Evolutionary conservation across 1,139 yeast species (phyloP).

Genomic region (Lodderomyces theae): DNA sequence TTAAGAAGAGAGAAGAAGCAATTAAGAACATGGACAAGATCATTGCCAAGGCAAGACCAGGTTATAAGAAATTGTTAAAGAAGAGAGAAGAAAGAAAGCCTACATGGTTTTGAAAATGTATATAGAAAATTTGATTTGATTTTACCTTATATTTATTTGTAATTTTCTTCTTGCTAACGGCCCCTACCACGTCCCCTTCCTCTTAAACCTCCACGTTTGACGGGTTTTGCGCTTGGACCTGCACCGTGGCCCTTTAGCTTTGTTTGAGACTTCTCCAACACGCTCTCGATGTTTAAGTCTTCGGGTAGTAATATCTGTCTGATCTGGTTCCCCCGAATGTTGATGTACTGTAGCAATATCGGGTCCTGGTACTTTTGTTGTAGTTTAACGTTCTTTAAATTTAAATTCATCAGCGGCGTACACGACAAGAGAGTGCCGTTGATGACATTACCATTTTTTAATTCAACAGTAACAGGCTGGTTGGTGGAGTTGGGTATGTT

Average conservation of each 20-base stretch:
- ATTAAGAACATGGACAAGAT: slow-evolving; percentile 69
- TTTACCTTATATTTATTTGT: background rate
- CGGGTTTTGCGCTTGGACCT: slow-evolving; percentile 28
- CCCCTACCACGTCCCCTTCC: slow-evolving; percentile 13
- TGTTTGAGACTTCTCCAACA: slow-evolving; percentile 49
- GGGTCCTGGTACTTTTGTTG: slow-evolving; percentile 73
- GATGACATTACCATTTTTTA: slow-evolving; percentile 71
- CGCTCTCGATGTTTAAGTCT: slow-evolving; percentile 74
- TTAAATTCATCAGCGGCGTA: slow-evolving; percentile 89
- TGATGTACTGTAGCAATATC: slow-evolving; percentile 70
- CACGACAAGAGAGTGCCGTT: slow-evolving; percentile 65
- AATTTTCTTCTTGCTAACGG: background rate
- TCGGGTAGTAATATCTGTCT: slow-evolving; percentile 87
- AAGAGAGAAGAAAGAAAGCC: slow-evolving; percentile 48
- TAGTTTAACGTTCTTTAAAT: slow-evolving; percentile 78
- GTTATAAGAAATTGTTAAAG: slow-evolving; percentile 55
- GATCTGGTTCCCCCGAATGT: slow-evolving; percentile 86
- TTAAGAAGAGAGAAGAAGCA: slow-evolving; percentile 63
- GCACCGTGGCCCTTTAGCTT: slow-evolving; percentile 42
- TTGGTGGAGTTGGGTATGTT: slow-evolving; percentile 63
- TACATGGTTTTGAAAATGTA: slow-evolving; percentile 15
- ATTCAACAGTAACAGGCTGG: slow-evolving; percentile 88
- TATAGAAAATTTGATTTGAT: slow-evolving; percentile 1
- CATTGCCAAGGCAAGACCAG: slow-evolving; percentile 63
- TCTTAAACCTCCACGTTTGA: slow-evolving; percentile 20